These are phyloP conservation scores for Lipomyces spencermartinsiae DNA, from an alignment of 805 yeast genomes.

Conservation along the genomic window DNA sequence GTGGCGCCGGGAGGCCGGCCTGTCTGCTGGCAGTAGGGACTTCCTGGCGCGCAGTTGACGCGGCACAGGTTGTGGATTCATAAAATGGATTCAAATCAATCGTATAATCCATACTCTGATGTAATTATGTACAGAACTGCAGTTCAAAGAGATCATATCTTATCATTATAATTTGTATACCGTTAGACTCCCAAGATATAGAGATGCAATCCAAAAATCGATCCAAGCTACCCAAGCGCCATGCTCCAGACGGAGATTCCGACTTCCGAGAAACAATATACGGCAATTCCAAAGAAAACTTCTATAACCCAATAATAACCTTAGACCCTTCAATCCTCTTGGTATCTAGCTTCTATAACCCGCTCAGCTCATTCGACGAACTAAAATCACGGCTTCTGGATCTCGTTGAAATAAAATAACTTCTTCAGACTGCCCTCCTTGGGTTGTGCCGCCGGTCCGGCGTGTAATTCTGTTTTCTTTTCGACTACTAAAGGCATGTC, in stretches of 20 bases:
- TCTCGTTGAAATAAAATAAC: conserved; percentile 22
- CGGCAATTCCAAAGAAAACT: not conserved
- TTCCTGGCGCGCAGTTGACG: too few species aligned
- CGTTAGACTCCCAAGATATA: not conserved
- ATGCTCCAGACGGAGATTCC: not conserved
- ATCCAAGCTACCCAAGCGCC: not conserved
- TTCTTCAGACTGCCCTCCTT: conserved; percentile 20
- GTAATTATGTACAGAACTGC: not conserved
- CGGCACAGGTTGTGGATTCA: too few species aligned
- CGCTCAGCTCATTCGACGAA: not conserved
- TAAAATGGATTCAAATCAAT: not conserved
- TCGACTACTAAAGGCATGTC: conserved; percentile 23
- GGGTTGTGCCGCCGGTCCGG: not conserved
- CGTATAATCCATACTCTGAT: not conserved
- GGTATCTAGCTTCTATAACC: not conserved
- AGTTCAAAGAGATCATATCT: not conserved
- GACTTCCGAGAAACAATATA: not conserved
- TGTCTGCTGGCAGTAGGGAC: too few species aligned
- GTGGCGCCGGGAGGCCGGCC: too few species aligned
- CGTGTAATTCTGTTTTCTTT: not conserved
- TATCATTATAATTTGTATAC: not conserved
- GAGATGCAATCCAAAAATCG: not conserved
- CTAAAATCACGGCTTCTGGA: conserved; percentile 7
- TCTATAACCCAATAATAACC: not conserved
- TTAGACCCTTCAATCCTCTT: not conserved